Percentiles rank a stretch among this genome's conserved stretches.
Conservation (phyloP, 2,329 filamentous ascomycete genomes). For the Sporothrix mexicana region DNA sequence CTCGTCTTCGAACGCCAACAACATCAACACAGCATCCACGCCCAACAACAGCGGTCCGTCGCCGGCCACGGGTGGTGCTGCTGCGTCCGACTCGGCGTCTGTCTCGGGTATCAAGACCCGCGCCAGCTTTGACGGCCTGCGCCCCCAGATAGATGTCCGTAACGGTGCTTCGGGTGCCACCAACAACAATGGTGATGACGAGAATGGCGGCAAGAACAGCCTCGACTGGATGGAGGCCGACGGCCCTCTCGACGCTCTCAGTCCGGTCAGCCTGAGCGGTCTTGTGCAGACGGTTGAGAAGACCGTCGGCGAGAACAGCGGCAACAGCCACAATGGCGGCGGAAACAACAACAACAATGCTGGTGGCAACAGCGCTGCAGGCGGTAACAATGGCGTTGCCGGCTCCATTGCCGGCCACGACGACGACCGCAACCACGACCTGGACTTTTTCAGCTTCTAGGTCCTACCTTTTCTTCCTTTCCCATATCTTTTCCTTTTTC, state of each 20-base stretch:
- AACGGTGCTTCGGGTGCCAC: not conserved
- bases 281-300: constrained; percentile 44
- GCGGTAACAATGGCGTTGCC: not conserved
- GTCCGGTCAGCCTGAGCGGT: constrained; percentile 45
- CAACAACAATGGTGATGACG: constrained; percentile 2
- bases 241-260: constrained; percentile 38
- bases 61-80: not conserved
- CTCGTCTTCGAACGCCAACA: not conserved
- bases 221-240: constrained; percentile 41
- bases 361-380: not conserved
- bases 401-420: constrained; percentile 19
- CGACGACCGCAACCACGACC: constrained; percentile 45
- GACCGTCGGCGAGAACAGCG: constrained; percentile 33
- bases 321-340: not conserved
- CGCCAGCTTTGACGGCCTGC: constrained; percentile 8
- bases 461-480: not conserved
- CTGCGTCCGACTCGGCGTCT: not conserved
- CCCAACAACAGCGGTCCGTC: not conserved
- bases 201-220: constrained; percentile 28
- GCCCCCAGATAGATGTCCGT: constrained; percentile 22
- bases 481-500: not conserved
- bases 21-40: not conserved
- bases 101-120: constrained; percentile 12
- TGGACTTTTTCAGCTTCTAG: constrained; percentile 51
- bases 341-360: not conserved